Evolutionary conservation across 108 stramenopile species (phyloP).

Genomic region (Tribonema minus): DNA sequence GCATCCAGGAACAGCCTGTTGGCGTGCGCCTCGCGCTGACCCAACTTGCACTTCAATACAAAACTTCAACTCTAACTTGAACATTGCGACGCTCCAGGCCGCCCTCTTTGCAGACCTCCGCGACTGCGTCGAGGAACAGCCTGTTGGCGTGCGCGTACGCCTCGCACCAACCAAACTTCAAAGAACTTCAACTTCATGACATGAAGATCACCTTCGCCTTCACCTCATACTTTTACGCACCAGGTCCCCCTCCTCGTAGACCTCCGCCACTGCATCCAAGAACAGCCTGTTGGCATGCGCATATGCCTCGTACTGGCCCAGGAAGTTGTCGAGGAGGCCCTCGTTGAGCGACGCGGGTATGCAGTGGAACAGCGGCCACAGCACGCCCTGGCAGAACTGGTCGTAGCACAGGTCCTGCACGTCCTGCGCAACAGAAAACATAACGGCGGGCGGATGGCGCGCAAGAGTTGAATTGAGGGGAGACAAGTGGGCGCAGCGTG

Average conservation of each 20-base stretch:
- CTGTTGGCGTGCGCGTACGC: conserved; percentile 34
- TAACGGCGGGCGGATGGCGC: background rate
- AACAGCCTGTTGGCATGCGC: conserved; percentile 37
- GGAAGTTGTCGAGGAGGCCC: conserved; percentile 25
- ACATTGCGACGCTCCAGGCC: too few species aligned
- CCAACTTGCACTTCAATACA: too few species aligned
- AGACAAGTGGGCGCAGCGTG: too few species aligned
- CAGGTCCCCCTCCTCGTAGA: conserved; percentile 30
- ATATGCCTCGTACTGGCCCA: conserved; percentile 28
- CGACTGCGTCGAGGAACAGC: conserved; percentile 27
- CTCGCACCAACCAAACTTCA: background rate
- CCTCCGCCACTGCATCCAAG: conserved; percentile 16
- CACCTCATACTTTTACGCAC: too few species aligned
- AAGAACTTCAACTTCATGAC: too few species aligned
- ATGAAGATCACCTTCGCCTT: background rate
- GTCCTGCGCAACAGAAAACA: background rate
- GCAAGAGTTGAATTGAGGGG: too few species aligned
- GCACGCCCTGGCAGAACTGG: conserved; percentile 13
- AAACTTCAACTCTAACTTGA: too few species aligned
- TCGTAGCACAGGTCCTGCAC: conserved; percentile 36
- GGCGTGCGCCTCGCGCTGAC: conserved; percentile 30
- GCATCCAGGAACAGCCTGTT: conserved; percentile 37
- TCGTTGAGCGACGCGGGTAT: conserved; percentile 28
- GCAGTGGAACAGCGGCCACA: conserved; percentile 44
- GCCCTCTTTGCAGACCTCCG: conserved; percentile 22